Base-by-base conservation (phyloP, 2,329 filamentous ascomycete genomes). In the Xylariomycetidae sp. region DNA sequence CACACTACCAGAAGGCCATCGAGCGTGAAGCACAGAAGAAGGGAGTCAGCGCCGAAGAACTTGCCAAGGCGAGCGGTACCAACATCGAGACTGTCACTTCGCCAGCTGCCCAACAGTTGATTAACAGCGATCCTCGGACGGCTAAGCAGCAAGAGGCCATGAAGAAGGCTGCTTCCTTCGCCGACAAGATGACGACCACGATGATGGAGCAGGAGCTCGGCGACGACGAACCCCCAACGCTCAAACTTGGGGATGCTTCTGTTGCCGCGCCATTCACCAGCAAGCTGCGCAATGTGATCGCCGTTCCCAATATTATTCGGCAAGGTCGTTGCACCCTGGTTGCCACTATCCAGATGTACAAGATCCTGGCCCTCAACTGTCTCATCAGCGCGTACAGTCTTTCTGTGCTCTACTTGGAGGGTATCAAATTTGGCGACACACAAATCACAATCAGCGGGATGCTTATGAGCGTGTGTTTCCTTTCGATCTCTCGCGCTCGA, bases 261-360 rank as follows among this genome's bases (percentile, higher is more conserved):
- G 90, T 97, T 34, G 92, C 92, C 25, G 92, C 92, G 1, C 92
- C 92, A 0, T 98, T 98, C 62, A 98, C 92, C 1, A 95, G 88
- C 59, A 98, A 98, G 67, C 77, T 98, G 27, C 86, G 89, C 49
- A 96, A 98, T 54, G 92, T 98, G 38, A 79, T 98, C 51, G 92
- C 92, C 23, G 88, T 98, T 38, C 90, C 92, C 33, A 98, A 98
- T 67, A 98, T 98, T 53, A 92, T 98, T 54, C 86, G 92, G 38
- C 92, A 98, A 67, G 92, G 92, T 37, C 85, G 92, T 42, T 98
- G 92, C 69, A 98, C 92, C 6, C 79, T 98, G 14, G 92, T 98
- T 34, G 92, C 92, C 19, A 98, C 92, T 0, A 97, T 98, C 46
- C 92, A 98, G 70, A 98, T 98, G 90, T 98, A 98, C 80, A 98